phyloP scores from a whole-genome alignment of 257 asterid species.

The Handroanthus guayacan region DNA sequence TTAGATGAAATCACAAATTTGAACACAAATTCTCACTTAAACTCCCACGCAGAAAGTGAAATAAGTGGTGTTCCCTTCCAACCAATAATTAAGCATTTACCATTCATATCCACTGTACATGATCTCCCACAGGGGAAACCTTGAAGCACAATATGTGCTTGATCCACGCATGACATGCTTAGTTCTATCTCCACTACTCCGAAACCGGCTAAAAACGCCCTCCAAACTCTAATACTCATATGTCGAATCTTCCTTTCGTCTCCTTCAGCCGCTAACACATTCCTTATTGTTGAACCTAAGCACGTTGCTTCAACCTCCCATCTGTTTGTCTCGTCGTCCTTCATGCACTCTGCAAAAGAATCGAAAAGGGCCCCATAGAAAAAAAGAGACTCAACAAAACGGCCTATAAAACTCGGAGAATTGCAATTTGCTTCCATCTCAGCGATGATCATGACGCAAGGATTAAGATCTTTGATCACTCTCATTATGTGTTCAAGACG shows the following conservation, averaged over 20 bases:
- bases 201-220: conserved; percentile 33
- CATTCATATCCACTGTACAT: conserved; percentile 36
- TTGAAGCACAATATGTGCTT: conserved; percentile 36
- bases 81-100: conserved; percentile 36
- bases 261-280: conserved; percentile 42
- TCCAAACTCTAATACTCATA: conserved; percentile 39
- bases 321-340: conserved; percentile 31
- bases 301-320: conserved; percentile 24
- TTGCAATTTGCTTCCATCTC: conserved; percentile 42
- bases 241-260: conserved; percentile 40
- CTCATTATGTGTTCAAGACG: conserved; percentile 21
- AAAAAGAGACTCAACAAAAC: conserved; percentile 46
- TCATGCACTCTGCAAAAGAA: conserved; percentile 34
- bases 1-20: too few species aligned
- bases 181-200: conserved; percentile 35
- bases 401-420: conserved; percentile 38
- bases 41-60: too few species aligned
- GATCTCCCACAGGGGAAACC: conserved; percentile 33
- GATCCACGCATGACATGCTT: conserved; percentile 31
- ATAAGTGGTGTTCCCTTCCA: conserved; percentile 44
- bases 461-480: conserved; percentile 25
- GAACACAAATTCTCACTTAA: too few species aligned
- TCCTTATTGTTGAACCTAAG: conserved; percentile 35
- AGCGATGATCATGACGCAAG: conserved; percentile 22
- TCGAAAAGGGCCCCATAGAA: conserved; percentile 44